phyloP scores from a whole-genome alignment of 1,284 basidiomycete species.

The Fomitopsis schrenkii region DNA sequence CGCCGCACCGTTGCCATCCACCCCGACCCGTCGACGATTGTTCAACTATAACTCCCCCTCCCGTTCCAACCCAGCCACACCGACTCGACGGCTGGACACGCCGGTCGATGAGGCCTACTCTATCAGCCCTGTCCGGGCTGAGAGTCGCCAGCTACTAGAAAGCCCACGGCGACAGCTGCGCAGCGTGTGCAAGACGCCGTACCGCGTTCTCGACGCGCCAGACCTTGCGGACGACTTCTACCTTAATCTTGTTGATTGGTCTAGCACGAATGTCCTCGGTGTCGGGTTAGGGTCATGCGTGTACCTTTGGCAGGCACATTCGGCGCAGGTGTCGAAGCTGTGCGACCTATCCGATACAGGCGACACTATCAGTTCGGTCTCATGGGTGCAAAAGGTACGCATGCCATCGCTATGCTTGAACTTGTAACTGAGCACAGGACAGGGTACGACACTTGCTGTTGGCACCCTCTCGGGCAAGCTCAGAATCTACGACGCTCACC shows the following conservation, averaged over 20 bases:
- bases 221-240: conserved; percentile 98
- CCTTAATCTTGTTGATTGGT: conserved; percentile 98
- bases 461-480: conserved; percentile 87
- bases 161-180: conserved; percentile 81
- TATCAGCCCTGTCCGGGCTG: conserved; percentile 84
- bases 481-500: conserved; percentile 93
- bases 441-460: conserved; percentile 88
- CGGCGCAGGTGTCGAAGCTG: conserved; percentile 87
- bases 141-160: conserved; percentile 81
- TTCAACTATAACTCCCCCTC: conserved; percentile 68
- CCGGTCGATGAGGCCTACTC: conserved; percentile 86
- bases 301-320: conserved; percentile 96
- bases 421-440: not conserved
- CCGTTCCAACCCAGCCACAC: conserved; percentile 52
- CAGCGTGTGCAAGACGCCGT: conserved; percentile 91
- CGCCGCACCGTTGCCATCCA: conserved; percentile 44
- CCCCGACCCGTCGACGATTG: conserved; percentile 62
- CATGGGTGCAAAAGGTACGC: conserved; percentile 87
- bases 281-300: conserved; percentile 92
- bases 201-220: conserved; percentile 96
- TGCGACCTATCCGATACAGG: conserved; percentile 68
- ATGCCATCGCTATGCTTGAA: not conserved
- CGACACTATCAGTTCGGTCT: conserved; percentile 81
- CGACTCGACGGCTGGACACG: conserved; percentile 62
- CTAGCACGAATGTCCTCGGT: conserved; percentile 88